Evolutionary conservation across 2,329 filamentous ascomycete genomes (phyloP), one percentile per base, ranked within the genome.

Genomic region (Escovopsis sp.): DNA sequence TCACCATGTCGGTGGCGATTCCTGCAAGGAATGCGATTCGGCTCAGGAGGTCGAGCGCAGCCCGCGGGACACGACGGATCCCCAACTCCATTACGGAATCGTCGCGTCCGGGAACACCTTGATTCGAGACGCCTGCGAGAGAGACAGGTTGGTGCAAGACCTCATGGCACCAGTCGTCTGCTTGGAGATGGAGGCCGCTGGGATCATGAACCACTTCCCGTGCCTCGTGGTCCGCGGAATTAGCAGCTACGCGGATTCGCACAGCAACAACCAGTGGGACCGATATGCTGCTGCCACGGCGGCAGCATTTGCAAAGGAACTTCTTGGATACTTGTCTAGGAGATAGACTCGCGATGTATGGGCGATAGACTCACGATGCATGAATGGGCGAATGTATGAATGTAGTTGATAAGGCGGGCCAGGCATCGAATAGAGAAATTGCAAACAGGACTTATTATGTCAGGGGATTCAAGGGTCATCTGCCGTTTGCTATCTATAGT

Each of bases 181-280:
- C 2, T 49, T 58, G 9, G 52, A 59, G 14, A 58, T 35, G 34
- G 34, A 35, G 20, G 34, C 34, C 6, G 34, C 34, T 10, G 34
- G 34, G 14, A 10, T 35, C 52, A 48, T 51, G 46, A 47, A 49
- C 11, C 37, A 50, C 0, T 49, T 60, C 1, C 54, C 57, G 0
- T 64, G 56, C 31, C 43, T 65, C 0, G 51, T 59, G 0, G 57
- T 66, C 15, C 53, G 59, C 12, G 61, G 60, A 0, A 60, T 66
- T 0, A 65, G 56, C 25, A 58, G 64, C 36, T 65, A 64, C 38
- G 51, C 58, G 5, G 62, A 66, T 44, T 55, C 51, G 1, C 59
- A 65, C 42, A 65, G 64, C 39, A 57, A 54, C 24, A 56, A 64
- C 10, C 30, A 25, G 3, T 64, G 59, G 61, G 57, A 63, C 16